A percentile compares a stretch with the other conserved stretches of the same genome.
phyloP scores from a whole-genome alignment of 257 asterid species.

The Fraxinus excelsior region DNA sequence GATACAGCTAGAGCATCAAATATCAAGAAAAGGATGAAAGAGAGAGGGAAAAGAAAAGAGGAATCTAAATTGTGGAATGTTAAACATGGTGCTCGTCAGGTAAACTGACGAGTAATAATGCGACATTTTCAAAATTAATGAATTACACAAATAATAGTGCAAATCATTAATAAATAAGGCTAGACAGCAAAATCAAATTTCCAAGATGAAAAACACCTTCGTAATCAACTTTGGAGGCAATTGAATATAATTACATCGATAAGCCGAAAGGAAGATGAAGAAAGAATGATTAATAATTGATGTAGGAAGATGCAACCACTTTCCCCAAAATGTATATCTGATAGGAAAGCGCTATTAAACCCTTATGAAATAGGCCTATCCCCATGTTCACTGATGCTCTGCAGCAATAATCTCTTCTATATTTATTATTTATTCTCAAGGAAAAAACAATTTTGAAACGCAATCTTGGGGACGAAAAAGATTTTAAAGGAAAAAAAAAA shows the following conservation, averaged over 20 bases:
- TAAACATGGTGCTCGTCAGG: background rate
- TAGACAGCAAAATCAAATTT: background rate
- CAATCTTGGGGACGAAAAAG: background rate
- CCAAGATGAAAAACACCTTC: background rate
- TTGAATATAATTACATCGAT: background rate
- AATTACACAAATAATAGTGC: background rate
- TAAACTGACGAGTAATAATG: background rate
- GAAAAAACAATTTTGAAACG: background rate
- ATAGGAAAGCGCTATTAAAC: too few relatives aligned
- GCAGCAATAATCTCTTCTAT: background rate
- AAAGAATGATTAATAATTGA: background rate
- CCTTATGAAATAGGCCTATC: too few relatives aligned
- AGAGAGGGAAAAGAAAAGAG: background rate
- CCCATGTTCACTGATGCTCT: too few relatives aligned
- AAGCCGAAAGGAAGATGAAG: background rate
- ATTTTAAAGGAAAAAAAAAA: background rate
- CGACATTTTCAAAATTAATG: background rate
- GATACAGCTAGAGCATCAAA: conserved; percentile 1
- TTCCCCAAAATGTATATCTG: too few relatives aligned
- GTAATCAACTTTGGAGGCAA: background rate
- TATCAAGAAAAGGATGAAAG: background rate
- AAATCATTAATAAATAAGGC: background rate
- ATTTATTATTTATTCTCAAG: background rate
- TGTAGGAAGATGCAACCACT: too few relatives aligned
- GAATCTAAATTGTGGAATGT: background rate